Conservation (phyloP, 306 rosid genomes). For the Prunus mume region DNA sequence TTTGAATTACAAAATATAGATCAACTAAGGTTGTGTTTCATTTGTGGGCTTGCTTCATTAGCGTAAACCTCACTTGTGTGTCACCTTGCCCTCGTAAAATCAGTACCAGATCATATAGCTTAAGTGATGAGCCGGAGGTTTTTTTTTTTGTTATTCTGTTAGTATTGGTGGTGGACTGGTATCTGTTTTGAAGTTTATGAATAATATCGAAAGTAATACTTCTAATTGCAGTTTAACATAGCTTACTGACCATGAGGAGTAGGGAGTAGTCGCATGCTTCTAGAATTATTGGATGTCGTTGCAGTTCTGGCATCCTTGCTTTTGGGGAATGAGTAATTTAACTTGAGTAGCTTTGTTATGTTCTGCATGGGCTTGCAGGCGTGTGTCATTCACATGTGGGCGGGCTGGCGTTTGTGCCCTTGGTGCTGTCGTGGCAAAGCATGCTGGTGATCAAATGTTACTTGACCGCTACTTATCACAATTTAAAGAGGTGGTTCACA, state of each 20-base stretch:
- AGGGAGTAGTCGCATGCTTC: not conserved
- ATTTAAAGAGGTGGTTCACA: conserved; percentile 51
- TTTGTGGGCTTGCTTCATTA: not conserved
- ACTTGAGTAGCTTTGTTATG: not conserved
- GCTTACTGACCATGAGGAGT: not conserved
- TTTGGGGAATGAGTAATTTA: not conserved
- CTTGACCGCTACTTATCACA: conserved; percentile 50
- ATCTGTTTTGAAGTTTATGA: not conserved
- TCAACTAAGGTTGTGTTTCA: not conserved
- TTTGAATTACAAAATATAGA: not conserved
- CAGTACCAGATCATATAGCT: not conserved
- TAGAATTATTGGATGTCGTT: not conserved
- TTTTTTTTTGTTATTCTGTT: not conserved
- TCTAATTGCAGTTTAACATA: not conserved
- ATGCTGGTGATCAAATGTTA: conserved; percentile 50
- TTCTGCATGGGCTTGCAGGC: conserved; percentile 44
- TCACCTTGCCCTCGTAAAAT: not conserved
- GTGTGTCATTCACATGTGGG: conserved; percentile 70
- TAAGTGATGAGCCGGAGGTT: not conserved
- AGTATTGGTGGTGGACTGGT: not conserved
- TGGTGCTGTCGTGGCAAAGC: conserved; percentile 81
- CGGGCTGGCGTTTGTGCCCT: conserved; percentile 76
- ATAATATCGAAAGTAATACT: not conserved
- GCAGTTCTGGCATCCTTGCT: not conserved
- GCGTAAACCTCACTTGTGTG: not conserved